A percentile compares a stretch with the other conserved stretches of the same genome.
Conservation (phyloP, 768 basidiomycete species). For the Multifurca ochricompacta region DNA sequence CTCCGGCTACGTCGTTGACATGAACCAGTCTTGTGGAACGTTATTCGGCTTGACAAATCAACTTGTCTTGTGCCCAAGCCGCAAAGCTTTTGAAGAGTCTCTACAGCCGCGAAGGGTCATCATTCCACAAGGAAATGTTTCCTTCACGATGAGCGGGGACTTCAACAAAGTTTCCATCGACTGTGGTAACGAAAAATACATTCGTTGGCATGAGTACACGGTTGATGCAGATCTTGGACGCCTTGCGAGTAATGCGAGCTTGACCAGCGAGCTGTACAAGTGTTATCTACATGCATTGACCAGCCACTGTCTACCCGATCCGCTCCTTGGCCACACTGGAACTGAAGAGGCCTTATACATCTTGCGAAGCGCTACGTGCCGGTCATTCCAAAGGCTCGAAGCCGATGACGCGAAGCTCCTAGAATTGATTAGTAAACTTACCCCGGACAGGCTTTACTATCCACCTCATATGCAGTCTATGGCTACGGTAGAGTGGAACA, state of each 20-base stretch:
- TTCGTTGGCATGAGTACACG: conserved; percentile 26
- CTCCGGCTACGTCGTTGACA: conserved; percentile 35
- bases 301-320: conserved; percentile 36
- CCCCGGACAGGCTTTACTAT: not conserved
- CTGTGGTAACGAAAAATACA: not conserved
- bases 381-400: conserved; percentile 34
- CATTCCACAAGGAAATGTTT: conserved; percentile 3
- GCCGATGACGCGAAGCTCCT: not conserved
- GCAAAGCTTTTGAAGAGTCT: not conserved
- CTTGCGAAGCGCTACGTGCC: conserved; percentile 31
- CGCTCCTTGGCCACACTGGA: conserved; percentile 37
- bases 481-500: not conserved
- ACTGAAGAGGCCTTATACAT: conserved; percentile 36
- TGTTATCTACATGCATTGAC: conserved; percentile 43
- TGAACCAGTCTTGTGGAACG: conserved; percentile 34
- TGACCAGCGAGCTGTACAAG: conserved; percentile 30
- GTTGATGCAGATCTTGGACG: conserved; percentile 28
- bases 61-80: conserved; percentile 16
- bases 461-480: not conserved
- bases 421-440: not conserved
- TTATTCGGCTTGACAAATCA: conserved; percentile 36
- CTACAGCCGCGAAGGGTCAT: not conserved
- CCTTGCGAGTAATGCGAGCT: conserved; percentile 25
- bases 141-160: not conserved
- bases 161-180: not conserved